Evolutionary conservation across 1,284 basidiomycete genomes (phyloP), one percentile per base, ranked within the genome.

Genomic region (Fomitiporia mediterranea): DNA sequence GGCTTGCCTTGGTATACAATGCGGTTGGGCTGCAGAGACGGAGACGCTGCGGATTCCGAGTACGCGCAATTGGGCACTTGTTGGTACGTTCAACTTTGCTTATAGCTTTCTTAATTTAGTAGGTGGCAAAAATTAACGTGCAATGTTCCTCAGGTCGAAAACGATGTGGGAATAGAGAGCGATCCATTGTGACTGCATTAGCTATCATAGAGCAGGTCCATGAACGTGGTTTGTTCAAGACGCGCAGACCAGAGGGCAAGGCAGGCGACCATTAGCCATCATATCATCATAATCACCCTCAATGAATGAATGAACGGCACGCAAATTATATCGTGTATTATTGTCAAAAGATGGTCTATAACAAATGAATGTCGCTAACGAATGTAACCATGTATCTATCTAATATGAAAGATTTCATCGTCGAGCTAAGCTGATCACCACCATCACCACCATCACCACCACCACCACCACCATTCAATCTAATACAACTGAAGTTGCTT

Each of bases 11-110:
- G 86, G 83, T 51, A 65, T 82, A 52, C 71, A 81, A 63, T 86
- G 84, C 64, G 95, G 95, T 0, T 98, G 94, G 91, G 73, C 81
- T 53, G 77, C 93, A 6, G 94, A 98, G 68, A 83, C 84, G 60
- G 95, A 98, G 68, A 82, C 77, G 28, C 69, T 98, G 58, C 76
- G 96, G 44, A 95, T 98, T 17, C 95, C 95, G 0, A 91, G 87
- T 67, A 97, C 95, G 27, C 81, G 92, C 59, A 94, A 94, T 65
- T 97, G 94, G 92, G 90, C 88, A 1, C 80, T 97, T 46, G 70
- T 96, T 30, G 94, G 93, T 88, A 59, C 50, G 82, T 77, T 40
- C 53, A 48, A 46, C 42, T 11, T 28, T 43, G 17, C 25, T 37
- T n/a, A 55, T 2, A 9, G 8, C 28, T 48, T 46, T 13, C 23